These are phyloP conservation scores for Penicillium pulvis DNA, from an alignment of 495 filamentous ascomycete genomes.

Conservation along the genomic window DNA sequence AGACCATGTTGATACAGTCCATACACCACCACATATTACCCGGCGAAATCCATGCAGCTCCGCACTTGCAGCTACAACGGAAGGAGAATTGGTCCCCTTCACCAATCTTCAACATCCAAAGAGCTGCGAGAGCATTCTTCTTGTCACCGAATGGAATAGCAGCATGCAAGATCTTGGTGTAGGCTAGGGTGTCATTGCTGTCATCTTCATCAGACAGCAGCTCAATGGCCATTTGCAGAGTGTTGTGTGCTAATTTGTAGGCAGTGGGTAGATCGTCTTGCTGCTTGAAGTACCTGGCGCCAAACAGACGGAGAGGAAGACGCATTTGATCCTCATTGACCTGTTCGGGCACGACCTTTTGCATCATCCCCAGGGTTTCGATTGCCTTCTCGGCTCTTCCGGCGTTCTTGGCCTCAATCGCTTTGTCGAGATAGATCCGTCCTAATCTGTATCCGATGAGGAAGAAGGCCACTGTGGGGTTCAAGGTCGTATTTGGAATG, in stretches of 20 bases:
- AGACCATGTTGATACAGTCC: slow-evolving; percentile 15
- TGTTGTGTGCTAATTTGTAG: slow-evolving; percentile 4
- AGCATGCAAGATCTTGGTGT: slow-evolving; percentile 8
- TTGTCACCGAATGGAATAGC: slow-evolving; percentile 11
- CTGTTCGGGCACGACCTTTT: not conserved
- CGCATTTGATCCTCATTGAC: slow-evolving; percentile 10
- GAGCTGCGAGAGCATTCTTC: slow-evolving; percentile 8
- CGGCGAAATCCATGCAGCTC: slow-evolving; percentile 3
- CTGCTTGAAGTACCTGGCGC: slow-evolving; percentile 8
- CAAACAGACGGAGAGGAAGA: slow-evolving; percentile 7
- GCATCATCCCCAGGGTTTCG: not conserved
- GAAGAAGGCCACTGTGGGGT: not conserved
- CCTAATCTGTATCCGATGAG: not conserved
- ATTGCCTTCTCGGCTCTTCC: not conserved
- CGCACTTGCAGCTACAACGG: not conserved
- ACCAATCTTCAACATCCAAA: slow-evolving; percentile 11
- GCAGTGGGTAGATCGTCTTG: not conserved
- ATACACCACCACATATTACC: slow-evolving; percentile 16
- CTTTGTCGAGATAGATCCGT: slow-evolving; percentile 2
- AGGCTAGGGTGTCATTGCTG: slow-evolving; percentile 14
- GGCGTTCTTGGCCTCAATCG: not conserved
- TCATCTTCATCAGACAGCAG: slow-evolving; percentile 14
- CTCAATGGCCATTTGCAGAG: slow-evolving; percentile 13
- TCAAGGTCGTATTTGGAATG: not conserved
- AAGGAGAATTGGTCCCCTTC: not conserved